These are phyloP conservation scores for Trichoderma sp. DNA, from an alignment of 2,329 filamentous ascomycete species.

Conservation along the genomic window DNA sequence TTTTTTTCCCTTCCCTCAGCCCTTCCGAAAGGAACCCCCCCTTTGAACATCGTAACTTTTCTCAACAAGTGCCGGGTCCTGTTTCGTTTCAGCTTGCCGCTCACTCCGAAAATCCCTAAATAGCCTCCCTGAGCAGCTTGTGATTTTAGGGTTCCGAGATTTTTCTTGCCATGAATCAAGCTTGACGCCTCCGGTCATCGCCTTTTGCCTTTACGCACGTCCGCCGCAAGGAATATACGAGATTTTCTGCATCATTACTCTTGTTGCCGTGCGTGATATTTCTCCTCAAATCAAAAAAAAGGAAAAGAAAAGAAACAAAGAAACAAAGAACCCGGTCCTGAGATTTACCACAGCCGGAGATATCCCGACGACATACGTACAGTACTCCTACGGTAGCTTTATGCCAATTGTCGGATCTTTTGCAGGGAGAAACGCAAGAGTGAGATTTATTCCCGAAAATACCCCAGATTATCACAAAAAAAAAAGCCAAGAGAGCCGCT, in stretches of 20 bases:
- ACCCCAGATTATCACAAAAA: conserved; percentile 5
- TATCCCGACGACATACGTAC: neutral
- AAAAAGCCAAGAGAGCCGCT: neutral
- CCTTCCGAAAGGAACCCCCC: neutral
- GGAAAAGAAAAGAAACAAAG: neutral
- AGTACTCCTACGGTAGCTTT: neutral
- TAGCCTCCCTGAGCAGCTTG: neutral
- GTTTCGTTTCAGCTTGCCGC: conserved; percentile 3
- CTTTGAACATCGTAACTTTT: neutral
- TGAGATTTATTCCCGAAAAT: neutral
- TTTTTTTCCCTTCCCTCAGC: neutral
- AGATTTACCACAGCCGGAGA: neutral
- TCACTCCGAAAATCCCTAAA: neutral
- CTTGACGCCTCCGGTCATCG: conserved; percentile 13
- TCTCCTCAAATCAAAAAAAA: neutral
- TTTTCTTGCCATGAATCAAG: neutral
- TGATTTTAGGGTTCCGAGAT: neutral
- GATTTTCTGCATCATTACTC: too few relatives aligned
- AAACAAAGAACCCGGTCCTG: neutral
- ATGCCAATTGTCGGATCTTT: neutral
- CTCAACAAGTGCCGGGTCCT: neutral
- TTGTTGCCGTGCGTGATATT: too few relatives aligned
- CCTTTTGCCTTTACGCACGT: neutral
- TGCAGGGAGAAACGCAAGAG: neutral
- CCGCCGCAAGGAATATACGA: neutral